Conservation (phyloP, 2,329 filamentous ascomycete genomes). For the Stagonosporopsis rhizophila region DNA sequence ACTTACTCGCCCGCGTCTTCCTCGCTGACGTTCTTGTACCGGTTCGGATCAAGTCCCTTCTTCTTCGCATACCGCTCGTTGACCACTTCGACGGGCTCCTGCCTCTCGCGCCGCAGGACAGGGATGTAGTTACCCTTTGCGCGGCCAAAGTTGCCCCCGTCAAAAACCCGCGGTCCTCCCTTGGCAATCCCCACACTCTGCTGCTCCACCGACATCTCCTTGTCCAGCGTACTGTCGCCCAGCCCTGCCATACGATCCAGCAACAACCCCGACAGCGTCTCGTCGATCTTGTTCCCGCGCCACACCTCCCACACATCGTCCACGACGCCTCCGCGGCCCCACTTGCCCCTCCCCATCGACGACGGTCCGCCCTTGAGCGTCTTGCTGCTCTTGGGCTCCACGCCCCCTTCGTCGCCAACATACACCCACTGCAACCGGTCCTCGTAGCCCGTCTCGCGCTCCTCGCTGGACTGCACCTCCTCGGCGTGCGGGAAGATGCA, state of each 20-base stretch:
- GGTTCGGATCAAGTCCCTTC: constrained; percentile 53
- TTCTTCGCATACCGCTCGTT: constrained; percentile 65
- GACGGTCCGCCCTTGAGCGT: constrained; percentile 24
- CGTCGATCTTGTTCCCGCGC: constrained; percentile 87
- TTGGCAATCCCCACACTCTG: constrained; percentile 29
- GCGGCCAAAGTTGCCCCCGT: constrained; percentile 62
- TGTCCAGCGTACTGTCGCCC: constrained; percentile 41
- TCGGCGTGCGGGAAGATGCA: constrained; percentile 76
- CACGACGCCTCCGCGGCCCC: constrained; percentile 45
- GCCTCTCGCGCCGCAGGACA: constrained; percentile 62
- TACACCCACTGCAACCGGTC: constrained; percentile 81
- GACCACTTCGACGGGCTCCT: constrained; percentile 66
- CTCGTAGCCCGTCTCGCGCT: constrained; percentile 52
- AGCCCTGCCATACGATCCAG: constrained; percentile 66
- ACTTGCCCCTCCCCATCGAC: constrained; percentile 39
- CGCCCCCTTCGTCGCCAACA: constrained; percentile 68
- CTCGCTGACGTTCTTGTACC: constrained; percentile 18
- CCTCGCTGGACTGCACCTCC: constrained; percentile 47
- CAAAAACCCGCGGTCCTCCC: constrained; percentile 61
- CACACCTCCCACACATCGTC: constrained; percentile 79
- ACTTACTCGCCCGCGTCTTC: constrained; percentile 40
- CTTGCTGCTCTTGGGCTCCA: constrained; percentile 53
- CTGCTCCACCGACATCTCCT: constrained; percentile 17
- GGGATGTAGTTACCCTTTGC: constrained; percentile 65
- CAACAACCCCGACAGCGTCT: constrained; percentile 78